These are phyloP conservation scores for Leccinellum rugosiceps DNA, from an alignment of 768 basidiomycete genomes.

Conservation along the genomic window DNA sequence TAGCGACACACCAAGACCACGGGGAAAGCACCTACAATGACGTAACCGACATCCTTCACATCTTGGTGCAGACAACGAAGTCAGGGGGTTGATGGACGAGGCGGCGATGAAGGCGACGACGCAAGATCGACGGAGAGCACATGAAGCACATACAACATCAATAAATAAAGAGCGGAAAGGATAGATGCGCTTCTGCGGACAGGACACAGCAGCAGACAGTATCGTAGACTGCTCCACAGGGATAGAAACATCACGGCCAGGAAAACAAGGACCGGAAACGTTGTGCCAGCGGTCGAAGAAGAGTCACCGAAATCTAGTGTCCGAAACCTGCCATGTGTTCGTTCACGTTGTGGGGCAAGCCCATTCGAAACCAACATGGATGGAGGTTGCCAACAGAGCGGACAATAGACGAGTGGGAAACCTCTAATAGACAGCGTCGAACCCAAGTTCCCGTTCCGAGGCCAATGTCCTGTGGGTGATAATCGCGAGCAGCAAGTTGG, in stretches of 20 bases:
- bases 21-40: conserved; percentile 64
- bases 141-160: conserved; percentile 35
- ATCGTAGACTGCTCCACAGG: conserved; percentile 17
- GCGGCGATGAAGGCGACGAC: conserved; percentile 7
- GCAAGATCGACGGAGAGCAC: conserved; percentile 14
- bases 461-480: conserved; percentile 26
- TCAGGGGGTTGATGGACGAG: conserved; percentile 32
- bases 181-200: conserved; percentile 33
- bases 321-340: conserved; percentile 23
- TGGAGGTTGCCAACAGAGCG: conserved; percentile 19
- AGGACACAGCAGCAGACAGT: conserved; percentile 24
- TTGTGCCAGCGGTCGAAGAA: conserved; percentile 22
- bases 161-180: conserved; percentile 25
- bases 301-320: conserved; percentile 22
- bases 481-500: conserved; percentile 23
- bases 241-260: conserved; percentile 23
- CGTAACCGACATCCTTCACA: conserved; percentile 99
- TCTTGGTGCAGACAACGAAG: conserved; percentile 50
- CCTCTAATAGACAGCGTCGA: conserved; percentile 15
- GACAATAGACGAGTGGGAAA: conserved; percentile 22
- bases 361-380: conserved; percentile 22
- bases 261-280: conserved; percentile 22
- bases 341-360: conserved; percentile 17
- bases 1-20: conserved; percentile 2
- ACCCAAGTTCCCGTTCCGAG: conserved; percentile 20